Evolutionary conservation across 2,329 filamentous ascomycete genomes (phyloP), one percentile per base, ranked within the genome.

Genomic region (Colletotrichum tamarilloi): DNA sequence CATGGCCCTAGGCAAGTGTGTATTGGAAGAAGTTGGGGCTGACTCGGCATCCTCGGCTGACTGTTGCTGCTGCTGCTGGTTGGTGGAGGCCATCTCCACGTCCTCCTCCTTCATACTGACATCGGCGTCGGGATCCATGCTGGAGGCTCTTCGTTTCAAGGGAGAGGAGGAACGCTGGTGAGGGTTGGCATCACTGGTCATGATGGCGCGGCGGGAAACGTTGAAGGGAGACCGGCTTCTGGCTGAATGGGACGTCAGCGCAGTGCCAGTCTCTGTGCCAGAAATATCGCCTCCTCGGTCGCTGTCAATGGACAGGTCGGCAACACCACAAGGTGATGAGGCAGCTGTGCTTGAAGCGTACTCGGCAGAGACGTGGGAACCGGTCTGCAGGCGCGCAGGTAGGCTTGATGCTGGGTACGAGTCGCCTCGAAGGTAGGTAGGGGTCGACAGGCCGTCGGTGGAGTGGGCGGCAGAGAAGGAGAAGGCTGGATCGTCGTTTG

Each of bases 91-190:
- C 53, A 67, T 75, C 32, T 75, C 71, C 32, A 71, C 69, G 46
- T 76, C 35, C 16, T 72, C 30, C 22, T 73, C 85, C 68, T 80
- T 80, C 69, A 72, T 68, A 28, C 22, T 58, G 67, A 81, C 80
- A 73, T 83, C 80, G 67, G 80, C 77, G 49, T 88, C 87, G 62
- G 85, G 85, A 66, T 90, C 88, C 88, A 91, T 90, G 79, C 88
- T 91, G 72, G 89, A 91, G 46, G 90, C 90, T 75, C 88, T 87
- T 78, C 91, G 86, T 82, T 92, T 92, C 69, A 92, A 81, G 8
- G 91, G 91, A 24, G 91, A 92, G 32, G 90, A 92, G 24, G 91
- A 91, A 77, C 91, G 87, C 57, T 91, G 87, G 72, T 88, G 86
- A 28, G 86, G 79, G 74, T 92, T 88, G 76, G 87, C 84, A 81